phyloP scores from a whole-genome alignment of 2,329 filamentous ascomycete genomes.

The Xylaria sp. region DNA sequence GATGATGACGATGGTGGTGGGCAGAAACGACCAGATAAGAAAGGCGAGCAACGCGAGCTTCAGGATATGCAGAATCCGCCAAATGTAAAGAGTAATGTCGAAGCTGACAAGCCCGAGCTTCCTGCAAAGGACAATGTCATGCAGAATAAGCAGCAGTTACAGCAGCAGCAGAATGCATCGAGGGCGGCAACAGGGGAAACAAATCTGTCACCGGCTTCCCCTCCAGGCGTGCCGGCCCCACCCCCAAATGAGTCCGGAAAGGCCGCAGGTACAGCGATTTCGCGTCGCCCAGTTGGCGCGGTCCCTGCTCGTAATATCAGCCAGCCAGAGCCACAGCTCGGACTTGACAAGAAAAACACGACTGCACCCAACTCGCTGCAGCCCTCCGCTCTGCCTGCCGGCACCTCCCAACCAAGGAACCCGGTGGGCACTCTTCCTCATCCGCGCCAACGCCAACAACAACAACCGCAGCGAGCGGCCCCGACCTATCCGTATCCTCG shows the following conservation, averaged over 20 bases:
- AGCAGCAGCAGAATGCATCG: slow-evolving; percentile 10
- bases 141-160: slow-evolving; percentile 11
- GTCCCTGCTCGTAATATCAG: slow-evolving; percentile 27
- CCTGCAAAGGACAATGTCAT: slow-evolving; percentile 29
- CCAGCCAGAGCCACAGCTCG: slow-evolving; percentile 33
- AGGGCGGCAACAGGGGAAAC: slow-evolving; percentile 12
- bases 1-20: slow-evolving; percentile 11
- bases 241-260: slow-evolving; percentile 40
- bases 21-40: slow-evolving; percentile 8
- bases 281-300: slow-evolving; percentile 41
- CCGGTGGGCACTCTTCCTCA: slow-evolving; percentile 31
- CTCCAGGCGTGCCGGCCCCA: slow-evolving; percentile 23
- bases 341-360: slow-evolving; percentile 26
- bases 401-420: slow-evolving; percentile 31
- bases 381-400: slow-evolving; percentile 15
- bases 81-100: slow-evolving; percentile 6
- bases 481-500: slow-evolving; percentile 9
- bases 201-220: slow-evolving; percentile 4
- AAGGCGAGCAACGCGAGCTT: slow-evolving; percentile 10
- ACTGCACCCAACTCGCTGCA: slow-evolving; percentile 31
- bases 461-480: slow-evolving; percentile 3
- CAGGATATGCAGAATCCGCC: background rate
- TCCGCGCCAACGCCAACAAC: slow-evolving; percentile 25
- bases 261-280: slow-evolving; percentile 34
- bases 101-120: slow-evolving; percentile 26